Evolutionary conservation across 805 yeast genomes (phyloP).

Genomic region (Candida hungchunana): DNA sequence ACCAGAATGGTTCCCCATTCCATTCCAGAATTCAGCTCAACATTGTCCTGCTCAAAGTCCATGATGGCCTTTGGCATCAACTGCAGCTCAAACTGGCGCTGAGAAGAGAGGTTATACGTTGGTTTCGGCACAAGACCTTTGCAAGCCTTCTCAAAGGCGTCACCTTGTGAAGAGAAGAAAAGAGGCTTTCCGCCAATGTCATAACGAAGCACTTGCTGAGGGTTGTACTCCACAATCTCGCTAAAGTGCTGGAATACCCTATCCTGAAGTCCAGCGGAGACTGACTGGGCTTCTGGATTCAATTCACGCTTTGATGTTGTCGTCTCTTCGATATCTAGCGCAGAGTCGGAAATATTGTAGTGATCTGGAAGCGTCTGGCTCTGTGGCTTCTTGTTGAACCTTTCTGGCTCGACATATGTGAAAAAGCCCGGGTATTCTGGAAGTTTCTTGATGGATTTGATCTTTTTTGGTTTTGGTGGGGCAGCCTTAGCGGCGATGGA

Average conservation of each 20-base stretch:
- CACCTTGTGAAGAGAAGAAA: constrained; percentile 58
- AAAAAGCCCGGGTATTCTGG: constrained; percentile 64
- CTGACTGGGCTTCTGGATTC: constrained; percentile 42
- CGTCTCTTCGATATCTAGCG: constrained; percentile 40
- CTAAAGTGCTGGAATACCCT: constrained; percentile 76
- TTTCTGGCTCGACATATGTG: constrained; percentile 70
- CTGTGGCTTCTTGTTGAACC: constrained; percentile 44
- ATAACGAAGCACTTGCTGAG: constrained; percentile 82
- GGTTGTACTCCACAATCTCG: constrained; percentile 71
- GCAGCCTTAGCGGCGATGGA: constrained; percentile 30
- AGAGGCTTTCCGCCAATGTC: constrained; percentile 77
- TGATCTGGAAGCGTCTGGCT: constrained; percentile 43
- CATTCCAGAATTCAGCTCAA: constrained; percentile 66
- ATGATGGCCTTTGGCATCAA: constrained; percentile 91
- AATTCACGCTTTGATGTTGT: constrained; percentile 24
- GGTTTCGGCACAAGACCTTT: constrained; percentile 50
- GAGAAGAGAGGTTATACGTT: constrained; percentile 54
- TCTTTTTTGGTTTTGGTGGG: constrained; percentile 15
- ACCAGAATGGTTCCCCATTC: constrained; percentile 96
- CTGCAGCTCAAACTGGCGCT: constrained; percentile 76
- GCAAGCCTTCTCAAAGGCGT: constrained; percentile 41
- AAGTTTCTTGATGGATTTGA: constrained; percentile 24
- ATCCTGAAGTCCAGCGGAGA: constrained; percentile 51
- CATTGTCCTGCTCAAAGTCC: constrained; percentile 58
- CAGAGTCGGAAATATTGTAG: constrained; percentile 47